Evolutionary conservation across 2,329 filamentous ascomycete species (phyloP), one percentile per base, ranked within the genome.

Genomic region (Nemania bipapillata): DNA sequence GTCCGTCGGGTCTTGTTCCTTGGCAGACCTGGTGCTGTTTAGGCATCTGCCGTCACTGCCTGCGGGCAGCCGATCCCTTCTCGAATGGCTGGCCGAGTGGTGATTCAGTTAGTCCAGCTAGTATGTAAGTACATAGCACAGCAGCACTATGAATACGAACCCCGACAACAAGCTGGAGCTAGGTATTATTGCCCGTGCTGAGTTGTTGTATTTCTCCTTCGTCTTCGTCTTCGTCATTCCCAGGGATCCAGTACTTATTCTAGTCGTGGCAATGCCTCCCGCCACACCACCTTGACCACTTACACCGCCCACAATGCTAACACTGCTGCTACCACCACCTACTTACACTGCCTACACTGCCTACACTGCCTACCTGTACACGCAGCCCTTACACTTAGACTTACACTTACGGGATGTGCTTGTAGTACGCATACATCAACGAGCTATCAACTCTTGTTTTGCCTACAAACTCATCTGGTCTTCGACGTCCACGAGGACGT

Each of bases 221-320:
- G n/a, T n/a, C 22, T 35, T 54, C 22, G 26, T 20, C 63, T 54
- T 66, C 58, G 63, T 63, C 66, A 66, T 59, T 49, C 28, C 54
- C 42, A 22, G 61, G 50, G 32, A n/a, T 56, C 47, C 12, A n/a
- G 32, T 56, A 24, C 32, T 37, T 69, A 63, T 73, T 70, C 66
- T 66, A 12, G 55, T 71, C 66, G 74, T 75, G 74, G 74, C 74
- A 68, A 73, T 72, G 65, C 70, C 64, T 70, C 37, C 64, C 65
- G 65, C 65, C 68, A 65, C 61, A 57, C 63, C 67, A 50, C 22
- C 55, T 65, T 62, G 56, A 57, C 63, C 67, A 50, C 22, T 49
- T 32, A 61, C 47, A 32, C 4, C 9, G 30, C 30, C 9, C 30
- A 32, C 30, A 32, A 32, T 32, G 30, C 30, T 32, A 32, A 32